Base-by-base conservation (phyloP, 208 protist genomes). In the Acanthamoeba lenticulata region DNA sequence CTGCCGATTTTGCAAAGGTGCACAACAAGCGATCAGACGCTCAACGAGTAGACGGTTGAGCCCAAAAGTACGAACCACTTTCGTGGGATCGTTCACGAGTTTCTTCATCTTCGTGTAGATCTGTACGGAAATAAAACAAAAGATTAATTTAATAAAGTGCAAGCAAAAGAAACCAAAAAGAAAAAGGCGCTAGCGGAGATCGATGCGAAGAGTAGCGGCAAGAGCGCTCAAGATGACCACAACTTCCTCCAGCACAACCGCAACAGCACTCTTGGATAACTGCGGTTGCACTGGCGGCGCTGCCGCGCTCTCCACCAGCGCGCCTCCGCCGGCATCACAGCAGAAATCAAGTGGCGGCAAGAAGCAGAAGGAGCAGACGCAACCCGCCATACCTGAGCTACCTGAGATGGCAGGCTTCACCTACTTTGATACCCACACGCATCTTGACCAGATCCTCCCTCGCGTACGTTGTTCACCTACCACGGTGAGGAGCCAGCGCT, bases 391-490 rank as follows among this genome's bases (percentile, higher is more conserved):
- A 6, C 65, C 65, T 29, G n/a, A 74, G 7, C 29, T 86, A 21
- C 77, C 45, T 19, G 77, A 86, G 42, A 36, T 86, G 40, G 77
- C 13, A 29, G 77, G 42, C 38, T 11, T 40, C 6, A 21, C 27
- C 24, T 86, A 86, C 77, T 57, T 86, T 38, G 77, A 86, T 7
- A 86, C 77, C 24, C 77, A 86, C 77, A 86, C 77, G 38, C 77
- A 86, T 7, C 42, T 86, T 24, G 77, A 86, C 77, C 45, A 45
- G 5, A 86, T 86, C 77, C 45, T 86, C 9, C 19, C 19, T 40
- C 38, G 65, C 65, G 65, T 74, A 74, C 65, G 29, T 21, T 57
- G 2, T 52, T 52, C 15, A 15, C 45, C 9, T 17, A 52, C 15
- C 15, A 49, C 5, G 15, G 9, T 15, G 15, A 49, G 9, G 45